phyloP scores from a whole-genome alignment of 2,329 filamentous ascomycete species.

The Diaporthe vexans region DNA sequence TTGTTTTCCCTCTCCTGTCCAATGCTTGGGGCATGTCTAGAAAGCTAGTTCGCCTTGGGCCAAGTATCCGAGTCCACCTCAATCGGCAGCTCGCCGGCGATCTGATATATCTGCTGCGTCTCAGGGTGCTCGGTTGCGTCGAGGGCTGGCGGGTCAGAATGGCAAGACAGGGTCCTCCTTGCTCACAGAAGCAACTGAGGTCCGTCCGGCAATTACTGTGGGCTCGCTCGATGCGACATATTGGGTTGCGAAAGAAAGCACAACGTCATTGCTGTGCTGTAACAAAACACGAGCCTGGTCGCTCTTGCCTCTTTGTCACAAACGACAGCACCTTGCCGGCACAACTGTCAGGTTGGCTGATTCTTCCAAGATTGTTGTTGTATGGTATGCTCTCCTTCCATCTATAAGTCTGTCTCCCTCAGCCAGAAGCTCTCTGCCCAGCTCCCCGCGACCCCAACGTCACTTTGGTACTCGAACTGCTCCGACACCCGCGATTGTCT shows the following conservation, averaged over 20 bases:
- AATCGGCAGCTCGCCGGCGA: not conserved
- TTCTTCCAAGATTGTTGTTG: not conserved
- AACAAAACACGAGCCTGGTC: not conserved
- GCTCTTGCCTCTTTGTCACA: not conserved
- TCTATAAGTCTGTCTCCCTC: not conserved
- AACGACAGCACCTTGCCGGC: not conserved
- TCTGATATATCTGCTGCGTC: constrained; percentile 3
- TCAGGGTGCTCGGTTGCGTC: constrained; percentile 20
- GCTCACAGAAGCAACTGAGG: constrained; percentile 15
- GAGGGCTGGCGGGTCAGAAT: constrained; percentile 12
- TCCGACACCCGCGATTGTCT: not conserved
- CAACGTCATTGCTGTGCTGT: not conserved
- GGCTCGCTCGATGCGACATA: constrained; percentile 24
- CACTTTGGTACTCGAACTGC: no score
- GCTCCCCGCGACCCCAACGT: not conserved
- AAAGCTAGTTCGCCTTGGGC: not conserved
- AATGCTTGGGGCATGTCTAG: not conserved
- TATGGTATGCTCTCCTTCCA: not conserved
- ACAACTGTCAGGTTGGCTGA: not conserved
- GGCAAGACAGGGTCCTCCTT: constrained; percentile 29
- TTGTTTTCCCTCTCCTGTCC: not conserved
- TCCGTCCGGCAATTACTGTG: constrained; percentile 27
- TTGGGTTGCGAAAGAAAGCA: not conserved
- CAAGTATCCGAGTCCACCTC: not conserved
- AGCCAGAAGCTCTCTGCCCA: not conserved